These are phyloP conservation scores for Copromyces sp. DNA, from an alignment of 495 filamentous ascomycete species.

Conservation along the genomic window DNA sequence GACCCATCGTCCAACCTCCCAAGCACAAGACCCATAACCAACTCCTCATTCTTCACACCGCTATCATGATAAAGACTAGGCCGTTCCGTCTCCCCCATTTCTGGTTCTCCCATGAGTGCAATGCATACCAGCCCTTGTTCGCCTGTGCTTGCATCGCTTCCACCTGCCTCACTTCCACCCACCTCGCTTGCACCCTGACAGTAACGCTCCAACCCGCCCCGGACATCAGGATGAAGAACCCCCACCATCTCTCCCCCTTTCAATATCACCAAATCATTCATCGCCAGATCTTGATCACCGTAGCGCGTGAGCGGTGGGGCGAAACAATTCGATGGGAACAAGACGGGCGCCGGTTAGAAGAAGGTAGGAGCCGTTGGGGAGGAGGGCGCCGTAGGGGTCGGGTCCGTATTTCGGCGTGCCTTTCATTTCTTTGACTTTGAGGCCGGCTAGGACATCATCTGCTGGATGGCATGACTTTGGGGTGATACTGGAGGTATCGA, in stretches of 20 bases:
- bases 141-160: too few relatives aligned
- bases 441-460: neutral
- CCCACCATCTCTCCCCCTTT: neutral
- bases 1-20: neutral
- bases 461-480: neutral
- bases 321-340: neutral
- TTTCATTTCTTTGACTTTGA: neutral
- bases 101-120: neutral
- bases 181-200: too few relatives aligned
- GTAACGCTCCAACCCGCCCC: neutral
- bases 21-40: neutral
- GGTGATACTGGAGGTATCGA: neutral
- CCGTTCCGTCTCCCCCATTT: neutral
- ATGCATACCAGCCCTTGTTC: neutral
- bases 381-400: neutral
- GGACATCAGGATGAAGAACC: neutral
- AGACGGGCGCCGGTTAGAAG: neutral
- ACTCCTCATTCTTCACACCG: neutral
- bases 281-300: neutral
- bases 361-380: neutral
- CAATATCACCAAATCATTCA: neutral
- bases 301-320: neutral
- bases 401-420: neutral
- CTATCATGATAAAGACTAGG: neutral
- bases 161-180: neutral